phyloP scores from a whole-genome alignment of 2,329 filamentous ascomycete genomes.

The Akanthomyces lecanii region DNA sequence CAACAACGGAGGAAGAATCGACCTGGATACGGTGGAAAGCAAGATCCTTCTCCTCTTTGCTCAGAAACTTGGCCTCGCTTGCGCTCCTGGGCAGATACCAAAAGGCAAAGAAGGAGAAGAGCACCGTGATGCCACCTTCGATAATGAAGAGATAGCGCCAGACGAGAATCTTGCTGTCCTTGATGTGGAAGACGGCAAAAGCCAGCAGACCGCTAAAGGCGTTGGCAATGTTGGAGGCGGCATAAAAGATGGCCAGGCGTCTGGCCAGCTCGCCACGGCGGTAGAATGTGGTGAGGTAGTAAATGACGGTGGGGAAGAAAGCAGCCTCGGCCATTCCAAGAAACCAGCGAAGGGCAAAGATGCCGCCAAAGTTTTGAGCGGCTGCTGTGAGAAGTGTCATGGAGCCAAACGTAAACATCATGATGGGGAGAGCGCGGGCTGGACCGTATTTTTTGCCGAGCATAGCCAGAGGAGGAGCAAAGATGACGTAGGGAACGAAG shows the following conservation, averaged over 20 bases:
- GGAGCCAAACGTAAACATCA: slow-evolving; percentile 69
- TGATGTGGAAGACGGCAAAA: slow-evolving; percentile 47
- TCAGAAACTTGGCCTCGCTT: slow-evolving; percentile 61
- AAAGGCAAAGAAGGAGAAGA: slow-evolving; percentile 61
- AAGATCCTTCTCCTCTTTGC: slow-evolving; percentile 59
- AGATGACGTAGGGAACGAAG: slow-evolving; percentile 71
- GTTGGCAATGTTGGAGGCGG: slow-evolving; percentile 68
- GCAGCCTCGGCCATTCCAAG: slow-evolving; percentile 53
- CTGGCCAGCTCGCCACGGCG: slow-evolving; percentile 42
- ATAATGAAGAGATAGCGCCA: slow-evolving; percentile 54
- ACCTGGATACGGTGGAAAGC: slow-evolving; percentile 71
- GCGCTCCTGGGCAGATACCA: slow-evolving; percentile 65
- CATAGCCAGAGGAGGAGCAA: slow-evolving; percentile 56
- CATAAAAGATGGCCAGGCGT: slow-evolving; percentile 64
- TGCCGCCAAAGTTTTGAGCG: slow-evolving; percentile 44
- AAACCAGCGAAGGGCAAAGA: slow-evolving; percentile 47
- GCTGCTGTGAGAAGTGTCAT: slow-evolving; percentile 58
- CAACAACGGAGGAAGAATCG: slow-evolving; percentile 62
- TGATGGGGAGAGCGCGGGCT: slow-evolving; percentile 59
- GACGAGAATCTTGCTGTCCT: slow-evolving; percentile 31
- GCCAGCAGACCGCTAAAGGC: slow-evolving; percentile 46
- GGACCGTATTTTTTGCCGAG: slow-evolving; percentile 69
- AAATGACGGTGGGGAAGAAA: slow-evolving; percentile 51
- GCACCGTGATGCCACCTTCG: slow-evolving; percentile 53
- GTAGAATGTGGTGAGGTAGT: slow-evolving; percentile 51